phyloP scores from a whole-genome alignment of 768 basidiomycete species.

The Boletus fagicola region DNA sequence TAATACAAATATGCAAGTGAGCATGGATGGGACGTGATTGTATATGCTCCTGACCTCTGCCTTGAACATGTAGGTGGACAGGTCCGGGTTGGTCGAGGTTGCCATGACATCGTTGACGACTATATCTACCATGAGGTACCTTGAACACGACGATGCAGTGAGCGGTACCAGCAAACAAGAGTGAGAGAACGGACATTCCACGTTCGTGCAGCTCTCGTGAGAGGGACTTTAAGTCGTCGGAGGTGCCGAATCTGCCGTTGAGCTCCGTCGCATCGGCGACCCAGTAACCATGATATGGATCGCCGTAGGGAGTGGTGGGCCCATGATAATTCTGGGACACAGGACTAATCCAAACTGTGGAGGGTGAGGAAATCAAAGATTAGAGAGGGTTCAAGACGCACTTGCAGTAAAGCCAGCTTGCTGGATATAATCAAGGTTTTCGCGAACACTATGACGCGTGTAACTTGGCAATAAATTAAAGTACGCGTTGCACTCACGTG shows the following conservation, averaged over 20 bases:
- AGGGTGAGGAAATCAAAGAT: neutral
- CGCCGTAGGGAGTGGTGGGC: constrained; percentile 68
- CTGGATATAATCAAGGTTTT: constrained; percentile 84
- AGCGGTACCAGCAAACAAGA: neutral
- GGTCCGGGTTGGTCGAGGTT: constrained; percentile 58
- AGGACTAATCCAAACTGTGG: constrained; percentile 78
- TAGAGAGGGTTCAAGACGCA: constrained; percentile 28
- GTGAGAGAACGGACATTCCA: constrained; percentile 52
- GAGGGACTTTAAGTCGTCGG: constrained; percentile 69
- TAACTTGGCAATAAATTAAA: neutral
- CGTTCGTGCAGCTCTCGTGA: constrained; percentile 64
- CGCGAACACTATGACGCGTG: constrained; percentile 44
- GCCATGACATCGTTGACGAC: constrained; percentile 88
- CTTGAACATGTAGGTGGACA: constrained; percentile 68
- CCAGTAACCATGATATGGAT: constrained; percentile 89
- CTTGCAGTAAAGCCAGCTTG: constrained; percentile 79
- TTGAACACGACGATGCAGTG: constrained; percentile 13
- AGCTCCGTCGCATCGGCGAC: constrained; percentile 63
- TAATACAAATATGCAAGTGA: constrained; percentile 26
- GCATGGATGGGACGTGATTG: neutral
- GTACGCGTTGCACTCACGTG: neutral
- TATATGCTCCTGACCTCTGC: constrained; percentile 41
- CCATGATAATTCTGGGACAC: constrained; percentile 77
- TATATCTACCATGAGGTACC: constrained; percentile 83
- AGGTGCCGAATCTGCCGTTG: constrained; percentile 69